Evolutionary conservation across 2,329 filamentous ascomycete genomes (phyloP), one percentile per base, ranked within the genome.

Genomic region (Xylariaceae sp.): DNA sequence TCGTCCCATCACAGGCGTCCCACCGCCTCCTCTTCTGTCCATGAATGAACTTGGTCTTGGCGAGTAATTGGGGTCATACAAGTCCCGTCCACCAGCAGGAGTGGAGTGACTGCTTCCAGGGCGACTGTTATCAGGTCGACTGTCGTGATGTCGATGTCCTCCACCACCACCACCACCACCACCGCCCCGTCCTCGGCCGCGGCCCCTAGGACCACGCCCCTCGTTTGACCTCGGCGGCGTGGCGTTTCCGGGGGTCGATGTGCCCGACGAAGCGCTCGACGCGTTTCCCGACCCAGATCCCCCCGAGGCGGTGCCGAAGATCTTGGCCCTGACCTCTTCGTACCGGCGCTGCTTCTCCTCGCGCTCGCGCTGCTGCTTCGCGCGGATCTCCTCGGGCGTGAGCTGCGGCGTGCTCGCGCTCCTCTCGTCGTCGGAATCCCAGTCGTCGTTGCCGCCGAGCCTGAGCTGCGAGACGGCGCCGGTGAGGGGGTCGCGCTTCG

Each of bases 271-370:
- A 2, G 68, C 62, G 23, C 62, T 67, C 8, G 68, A 66, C 23
- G 21, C 38, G n/a, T 36, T 32, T 16, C 38, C 38, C 14, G 40
- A 43, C 9, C 44, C 17, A 29, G 36, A 31, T 56, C 55, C 7
- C 14, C 45, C 19, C 30, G 37, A 17, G 56, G 55, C 4, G 58
- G 48, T 21, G 50, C 55, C 15, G 76, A 78, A 47, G 38, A 96
- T 82, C 59, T 88, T 84, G 53, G 90, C 87, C 19, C 90, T 76
- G 5, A 82, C 86, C 66, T 95, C 88, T 45, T 94, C 85, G 59
- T 96, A 96, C 44, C 85, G 84, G 40, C 81, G 81, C 67, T 94
- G 85, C 67, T 92, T 95, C 66, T 94, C 88, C 57, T 94, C 88
- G 8, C 81, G 76, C 52, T 94, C 87, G 34, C 76, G 74, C 59